These are phyloP conservation scores for Penicillium palitans DNA, from an alignment of 2,329 filamentous ascomycete species.

Conservation along the genomic window DNA sequence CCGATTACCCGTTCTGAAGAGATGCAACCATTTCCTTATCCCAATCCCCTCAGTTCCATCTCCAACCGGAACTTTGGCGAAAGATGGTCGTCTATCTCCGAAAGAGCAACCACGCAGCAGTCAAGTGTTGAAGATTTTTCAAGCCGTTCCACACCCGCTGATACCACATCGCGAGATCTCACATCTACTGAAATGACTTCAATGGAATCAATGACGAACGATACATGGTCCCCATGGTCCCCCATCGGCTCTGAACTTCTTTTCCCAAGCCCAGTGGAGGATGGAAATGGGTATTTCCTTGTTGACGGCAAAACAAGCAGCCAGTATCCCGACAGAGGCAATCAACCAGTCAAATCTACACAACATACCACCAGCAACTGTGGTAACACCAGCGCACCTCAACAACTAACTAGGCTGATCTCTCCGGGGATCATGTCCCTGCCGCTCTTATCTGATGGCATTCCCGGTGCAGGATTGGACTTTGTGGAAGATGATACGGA, in stretches of 20 bases:
- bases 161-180: constrained; percentile 17
- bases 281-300: constrained; percentile 31
- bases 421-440: not conserved
- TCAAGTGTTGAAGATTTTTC: constrained; percentile 5
- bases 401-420: constrained; percentile 22
- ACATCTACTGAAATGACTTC: constrained; percentile 8
- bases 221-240: constrained; percentile 20
- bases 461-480: not conserved
- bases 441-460: not conserved
- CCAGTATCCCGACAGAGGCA: constrained; percentile 25
- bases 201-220: constrained; percentile 15
- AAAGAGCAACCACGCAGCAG: not conserved
- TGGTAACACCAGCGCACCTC: constrained; percentile 10
- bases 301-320: constrained; percentile 31
- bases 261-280: constrained; percentile 13
- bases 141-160: constrained; percentile 12
- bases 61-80: not conserved
- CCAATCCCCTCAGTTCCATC: not conserved
- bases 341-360: constrained; percentile 27
- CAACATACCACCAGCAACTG: constrained; percentile 20
- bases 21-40: not conserved
- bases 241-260: constrained; percentile 23
- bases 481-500: constrained; percentile 8
- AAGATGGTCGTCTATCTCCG: not conserved
- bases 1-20: not conserved